Conservation (phyloP, 2,329 filamentous ascomycete species). For the Hypoxylon sp. region DNA sequence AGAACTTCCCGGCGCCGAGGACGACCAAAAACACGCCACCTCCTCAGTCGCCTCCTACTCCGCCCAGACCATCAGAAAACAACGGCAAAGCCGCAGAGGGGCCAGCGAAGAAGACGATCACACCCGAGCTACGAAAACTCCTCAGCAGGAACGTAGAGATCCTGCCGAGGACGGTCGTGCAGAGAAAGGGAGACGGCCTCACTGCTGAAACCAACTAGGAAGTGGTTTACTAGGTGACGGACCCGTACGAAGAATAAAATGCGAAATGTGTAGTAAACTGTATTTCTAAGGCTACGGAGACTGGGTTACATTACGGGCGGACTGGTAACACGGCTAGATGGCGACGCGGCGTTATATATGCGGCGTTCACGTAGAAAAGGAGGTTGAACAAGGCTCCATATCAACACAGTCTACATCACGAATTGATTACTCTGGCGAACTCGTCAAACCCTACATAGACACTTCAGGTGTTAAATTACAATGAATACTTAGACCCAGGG, state of each 20-base stretch:
- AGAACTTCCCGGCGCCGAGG: slow-evolving; percentile 75
- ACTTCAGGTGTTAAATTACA: not conserved
- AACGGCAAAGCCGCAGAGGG: slow-evolving; percentile 51
- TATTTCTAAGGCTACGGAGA: slow-evolving; percentile 13
- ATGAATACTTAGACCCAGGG: not conserved
- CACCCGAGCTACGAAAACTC: slow-evolving; percentile 63
- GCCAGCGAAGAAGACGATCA: slow-evolving; percentile 58
- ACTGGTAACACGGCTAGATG: not conserved
- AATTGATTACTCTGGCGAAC: not conserved
- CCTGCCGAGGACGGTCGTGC: slow-evolving; percentile 40
- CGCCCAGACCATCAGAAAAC: slow-evolving; percentile 18
- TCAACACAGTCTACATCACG: not conserved
- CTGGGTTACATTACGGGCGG: slow-evolving; percentile 6
- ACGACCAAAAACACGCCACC: slow-evolving; percentile 28
- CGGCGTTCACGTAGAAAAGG: not conserved
- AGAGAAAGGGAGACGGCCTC: slow-evolving; percentile 41
- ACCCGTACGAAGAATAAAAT: not conserved
- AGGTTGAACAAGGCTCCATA: not conserved
- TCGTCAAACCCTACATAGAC: not conserved
- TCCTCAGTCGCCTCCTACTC: slow-evolving; percentile 31
- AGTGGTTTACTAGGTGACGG: slow-evolving; percentile 16
- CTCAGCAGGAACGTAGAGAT: slow-evolving; percentile 53
- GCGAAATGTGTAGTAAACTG: slow-evolving; percentile 1
- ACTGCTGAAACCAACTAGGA: slow-evolving; percentile 32
- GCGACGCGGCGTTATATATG: slow-evolving; percentile 8